Percentiles rank a stretch among this genome's conserved stretches.
Conservation (phyloP, 495 filamentous ascomycete species). For the Hypoxylon crocopeplum region DNA sequence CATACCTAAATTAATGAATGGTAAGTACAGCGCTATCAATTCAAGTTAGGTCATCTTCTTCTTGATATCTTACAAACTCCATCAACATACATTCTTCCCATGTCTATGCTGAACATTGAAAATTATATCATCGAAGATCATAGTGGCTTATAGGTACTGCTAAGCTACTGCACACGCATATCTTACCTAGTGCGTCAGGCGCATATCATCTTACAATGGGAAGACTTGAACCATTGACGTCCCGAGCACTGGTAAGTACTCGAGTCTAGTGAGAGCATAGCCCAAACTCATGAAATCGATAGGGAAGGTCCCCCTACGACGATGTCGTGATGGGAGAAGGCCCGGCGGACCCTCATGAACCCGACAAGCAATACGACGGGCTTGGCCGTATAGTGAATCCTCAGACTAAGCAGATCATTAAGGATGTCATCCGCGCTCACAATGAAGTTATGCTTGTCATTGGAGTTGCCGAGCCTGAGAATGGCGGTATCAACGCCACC, state of each 20-base stretch:
- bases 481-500: conserved; percentile 29
- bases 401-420: conserved; percentile 57
- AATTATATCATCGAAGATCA: too few relatives aligned
- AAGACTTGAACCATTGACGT: conserved; percentile 56
- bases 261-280: too few relatives aligned
- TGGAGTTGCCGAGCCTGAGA: conserved; percentile 59
- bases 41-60: too few relatives aligned
- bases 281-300: conserved; percentile 14
- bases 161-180: too few relatives aligned
- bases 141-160: too few relatives aligned
- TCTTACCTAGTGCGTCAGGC: not conserved
- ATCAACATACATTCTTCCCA: too few relatives aligned
- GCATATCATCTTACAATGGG: conserved; percentile 46
- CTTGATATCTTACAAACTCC: not conserved
- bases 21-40: too few relatives aligned
- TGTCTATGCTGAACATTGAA: too few relatives aligned
- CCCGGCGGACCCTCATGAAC: conserved; percentile 54
- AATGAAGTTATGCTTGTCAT: conserved; percentile 66
- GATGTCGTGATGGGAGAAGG: conserved; percentile 58
- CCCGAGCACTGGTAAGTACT: conserved; percentile 55
- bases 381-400: conserved; percentile 72
- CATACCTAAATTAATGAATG: too few relatives aligned
- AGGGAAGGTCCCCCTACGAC: conserved; percentile 79
- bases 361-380: conserved; percentile 70
- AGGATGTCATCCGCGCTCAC: conserved; percentile 59